phyloP scores from a whole-genome alignment of 805 yeast genomes.

The Saitoella complicata region DNA sequence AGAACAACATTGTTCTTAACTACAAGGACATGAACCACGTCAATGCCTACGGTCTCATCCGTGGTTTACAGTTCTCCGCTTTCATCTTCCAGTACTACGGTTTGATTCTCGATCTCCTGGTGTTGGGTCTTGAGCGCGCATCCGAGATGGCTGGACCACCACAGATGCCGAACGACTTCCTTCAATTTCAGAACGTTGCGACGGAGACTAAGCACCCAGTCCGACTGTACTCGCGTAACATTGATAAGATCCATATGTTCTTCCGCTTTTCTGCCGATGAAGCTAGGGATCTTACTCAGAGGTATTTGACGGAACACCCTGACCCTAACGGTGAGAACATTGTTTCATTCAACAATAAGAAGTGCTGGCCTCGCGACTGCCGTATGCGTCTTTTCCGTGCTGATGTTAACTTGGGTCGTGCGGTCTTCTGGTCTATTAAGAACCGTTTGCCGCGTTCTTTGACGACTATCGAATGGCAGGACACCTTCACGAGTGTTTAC shows the following conservation, averaged over 20 bases:
- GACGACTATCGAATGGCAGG: constrained; percentile 61
- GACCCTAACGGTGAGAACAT: constrained; percentile 83
- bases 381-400: constrained; percentile 81
- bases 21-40: constrained; percentile 93
- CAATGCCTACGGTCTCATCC: constrained; percentile 70
- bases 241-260: constrained; percentile 66
- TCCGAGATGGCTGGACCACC: constrained; percentile 65
- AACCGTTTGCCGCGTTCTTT: constrained; percentile 65
- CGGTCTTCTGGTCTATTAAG: constrained; percentile 78
- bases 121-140: constrained; percentile 79
- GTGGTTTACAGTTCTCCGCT: constrained; percentile 83
- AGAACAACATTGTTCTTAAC: constrained; percentile 63
- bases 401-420: constrained; percentile 85
- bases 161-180: constrained; percentile 54
- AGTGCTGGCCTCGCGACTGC: constrained; percentile 88
- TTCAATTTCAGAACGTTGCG: constrained; percentile 45
- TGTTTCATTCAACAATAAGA: constrained; percentile 71
- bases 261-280: constrained; percentile 63
- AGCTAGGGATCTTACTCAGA: constrained; percentile 57
- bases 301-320: constrained; percentile 67
- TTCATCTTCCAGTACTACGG: constrained; percentile 87
- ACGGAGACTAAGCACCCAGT: constrained; percentile 61
- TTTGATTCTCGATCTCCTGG: constrained; percentile 58
- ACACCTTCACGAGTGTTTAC: constrained; percentile 71
- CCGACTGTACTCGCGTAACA: constrained; percentile 61